Evolutionary conservation across 1,284 basidiomycete species (phyloP), one percentile per base, ranked within the genome.

Genomic region (Ustilago cynodontis): DNA sequence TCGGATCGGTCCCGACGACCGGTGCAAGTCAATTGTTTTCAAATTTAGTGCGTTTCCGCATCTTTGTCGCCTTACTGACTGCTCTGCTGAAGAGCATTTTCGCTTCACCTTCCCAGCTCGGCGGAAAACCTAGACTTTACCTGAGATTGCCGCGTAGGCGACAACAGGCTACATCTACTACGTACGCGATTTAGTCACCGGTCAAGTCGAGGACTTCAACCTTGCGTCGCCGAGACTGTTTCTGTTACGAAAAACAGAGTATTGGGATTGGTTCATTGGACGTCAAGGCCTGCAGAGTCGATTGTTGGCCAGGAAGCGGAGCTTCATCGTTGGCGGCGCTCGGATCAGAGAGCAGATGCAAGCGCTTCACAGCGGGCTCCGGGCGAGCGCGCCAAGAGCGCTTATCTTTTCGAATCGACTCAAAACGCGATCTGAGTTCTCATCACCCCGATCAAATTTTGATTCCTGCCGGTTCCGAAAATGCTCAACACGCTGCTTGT

Each of bases 1-100:
- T n/a, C n/a, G 56, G 31, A 58, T 58, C 31, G 45, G 56, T 37
- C n/a, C 56, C 56, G 56, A 50, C 20, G 20, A 58, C 56, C 56
- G 55, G 55, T 47, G 43, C 43, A 57, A 57, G 31, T 33, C 31
- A 33, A 49, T 11, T 49, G 47, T 13, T 28, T 2, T 11, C 31
- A 5, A 6, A 49, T n/a, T n/a, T n/a, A n/a, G n/a, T n/a, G n/a
- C n/a, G n/a, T n/a, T n/a, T n/a, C n/a, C n/a, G n/a, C n/a, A n/a
- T 7, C 7, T 20, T 20, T 43, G 41, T 43, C 41, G 11, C 41
- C 41, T 43, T 43, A 14, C n/a, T n/a, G 7, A n/a, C n/a, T n/a
- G n/a, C n/a, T n/a, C n/a, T n/a, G n/a, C n/a, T n/a, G n/a, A n/a
- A n/a, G n/a, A n/a, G n/a, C n/a, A n/a, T n/a, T 20, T 20, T 8